Percentiles rank a stretch among this genome's conserved stretches.
Evolutionary conservation across 257 asterid species (phyloP).

Genomic region (Asclepias syriaca): DNA sequence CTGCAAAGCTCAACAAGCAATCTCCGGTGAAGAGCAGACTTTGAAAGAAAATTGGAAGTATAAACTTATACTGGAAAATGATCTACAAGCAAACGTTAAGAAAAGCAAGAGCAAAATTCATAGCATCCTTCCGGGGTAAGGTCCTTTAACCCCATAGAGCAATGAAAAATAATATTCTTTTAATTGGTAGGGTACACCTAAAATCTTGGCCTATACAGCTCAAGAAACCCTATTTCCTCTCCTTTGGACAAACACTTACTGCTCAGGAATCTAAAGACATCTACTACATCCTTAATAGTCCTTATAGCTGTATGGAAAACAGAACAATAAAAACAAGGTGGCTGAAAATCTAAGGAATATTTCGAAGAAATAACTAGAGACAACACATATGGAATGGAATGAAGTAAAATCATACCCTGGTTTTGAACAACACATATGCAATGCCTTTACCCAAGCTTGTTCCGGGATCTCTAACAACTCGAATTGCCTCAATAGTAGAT

Average conservation of each 20-base stretch:
- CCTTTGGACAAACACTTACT: not conserved
- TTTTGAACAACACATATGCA: slow-evolving; percentile 85
- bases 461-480: slow-evolving; percentile 86
- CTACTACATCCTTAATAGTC: not conserved
- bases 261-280: not conserved
- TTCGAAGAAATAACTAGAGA: not conserved
- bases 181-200: not conserved
- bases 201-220: not conserved
- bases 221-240: not conserved
- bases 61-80: not conserved
- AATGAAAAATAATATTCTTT: not conserved
- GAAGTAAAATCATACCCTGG: slow-evolving; percentile 54
- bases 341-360: not conserved
- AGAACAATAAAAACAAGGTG: not conserved
- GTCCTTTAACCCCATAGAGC: not conserved
- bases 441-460: slow-evolving; percentile 93
- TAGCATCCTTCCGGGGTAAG: not conserved
- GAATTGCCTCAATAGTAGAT: slow-evolving; percentile 72
- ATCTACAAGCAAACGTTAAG: not conserved
- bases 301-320: not conserved
- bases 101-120: not conserved
- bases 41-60: not conserved
- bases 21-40: not conserved
- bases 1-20: slow-evolving; percentile 32
- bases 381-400: not conserved